Evolutionary conservation across 148 eudicot species (phyloP).

Genomic region (Vaccinium corymbosum): DNA sequence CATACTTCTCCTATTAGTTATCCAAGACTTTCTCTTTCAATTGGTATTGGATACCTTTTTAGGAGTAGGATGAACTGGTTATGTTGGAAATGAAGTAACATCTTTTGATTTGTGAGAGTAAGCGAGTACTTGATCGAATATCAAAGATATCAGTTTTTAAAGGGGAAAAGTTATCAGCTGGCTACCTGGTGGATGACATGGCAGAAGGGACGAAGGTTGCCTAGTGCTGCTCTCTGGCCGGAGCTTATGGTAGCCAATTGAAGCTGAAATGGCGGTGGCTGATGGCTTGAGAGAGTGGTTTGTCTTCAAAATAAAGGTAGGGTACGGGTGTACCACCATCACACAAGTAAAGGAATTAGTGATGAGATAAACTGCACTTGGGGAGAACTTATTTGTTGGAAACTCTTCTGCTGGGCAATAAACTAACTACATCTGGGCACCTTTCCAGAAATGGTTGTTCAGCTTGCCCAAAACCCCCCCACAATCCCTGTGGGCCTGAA

Average conservation of each 20-base stretch:
- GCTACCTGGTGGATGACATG: background rate
- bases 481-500: background rate
- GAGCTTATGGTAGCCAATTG: background rate
- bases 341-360: background rate
- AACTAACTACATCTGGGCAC: background rate
- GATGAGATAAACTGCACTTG: background rate
- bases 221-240: background rate
- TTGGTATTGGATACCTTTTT: background rate
- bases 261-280: background rate
- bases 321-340: background rate
- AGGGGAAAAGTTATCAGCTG: background rate
- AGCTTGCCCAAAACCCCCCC: background rate
- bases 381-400: background rate
- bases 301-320: background rate
- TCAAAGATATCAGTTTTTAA: background rate
- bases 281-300: background rate
- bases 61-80: background rate
- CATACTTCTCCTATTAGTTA: background rate
- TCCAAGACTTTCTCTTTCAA: background rate
- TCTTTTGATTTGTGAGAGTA: background rate
- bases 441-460: background rate
- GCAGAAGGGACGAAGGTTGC: constrained; percentile 4
- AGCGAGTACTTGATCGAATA: background rate
- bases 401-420: background rate
- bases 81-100: background rate